These are phyloP conservation scores for Geranium brycei DNA, from an alignment of 345 rosid species.

Conservation along the genomic window DNA sequence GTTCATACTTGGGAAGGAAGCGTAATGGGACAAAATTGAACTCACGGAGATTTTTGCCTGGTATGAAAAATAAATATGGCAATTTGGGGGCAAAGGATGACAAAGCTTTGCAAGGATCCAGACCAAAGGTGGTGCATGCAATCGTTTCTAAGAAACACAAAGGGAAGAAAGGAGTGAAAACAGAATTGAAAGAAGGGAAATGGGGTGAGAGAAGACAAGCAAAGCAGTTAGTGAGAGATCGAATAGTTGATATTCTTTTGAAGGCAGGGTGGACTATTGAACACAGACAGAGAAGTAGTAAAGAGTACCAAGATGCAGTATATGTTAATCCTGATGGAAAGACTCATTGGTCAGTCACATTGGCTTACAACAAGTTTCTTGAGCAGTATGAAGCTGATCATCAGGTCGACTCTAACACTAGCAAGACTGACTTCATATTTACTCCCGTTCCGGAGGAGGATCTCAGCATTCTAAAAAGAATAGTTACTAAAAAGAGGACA, in stretches of 20 bases:
- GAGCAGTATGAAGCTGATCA: conserved; percentile 27
- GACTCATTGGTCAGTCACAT: conserved; percentile 91
- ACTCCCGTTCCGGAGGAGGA: conserved; percentile 64
- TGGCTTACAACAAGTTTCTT: conserved; percentile 65
- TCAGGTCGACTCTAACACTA: conserved; percentile 20
- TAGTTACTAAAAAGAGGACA: conserved; percentile 27
- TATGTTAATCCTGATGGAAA: conserved; percentile 86
- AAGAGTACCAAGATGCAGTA: conserved; percentile 57
- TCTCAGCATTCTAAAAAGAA: conserved; percentile 40
- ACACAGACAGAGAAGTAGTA: conserved; percentile 58
- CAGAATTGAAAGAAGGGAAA: conserved; percentile 12
- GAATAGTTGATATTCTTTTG: conserved; percentile 49
- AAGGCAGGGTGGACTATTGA: conserved; percentile 85
- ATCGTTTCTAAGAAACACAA: conserved; percentile 9
- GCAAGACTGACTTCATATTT: conserved; percentile 38
- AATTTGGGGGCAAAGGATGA: conserved; percentile 11
- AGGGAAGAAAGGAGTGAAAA: conserved; percentile 12
- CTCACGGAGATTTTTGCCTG: conserved; percentile 8
- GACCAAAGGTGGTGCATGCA: conserved; percentile 5
- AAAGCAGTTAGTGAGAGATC: conserved; percentile 53
- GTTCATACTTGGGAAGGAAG: conserved; percentile 11
- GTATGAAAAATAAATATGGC: conserved; percentile 12
- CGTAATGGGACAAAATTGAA: conserved; percentile 10
- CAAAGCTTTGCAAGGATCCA: conserved; percentile 5
- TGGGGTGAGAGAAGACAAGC: conserved; percentile 16